These are phyloP conservation scores for Ephemerocybe angulata DNA, from an alignment of 768 basidiomycete genomes.

Conservation along the genomic window DNA sequence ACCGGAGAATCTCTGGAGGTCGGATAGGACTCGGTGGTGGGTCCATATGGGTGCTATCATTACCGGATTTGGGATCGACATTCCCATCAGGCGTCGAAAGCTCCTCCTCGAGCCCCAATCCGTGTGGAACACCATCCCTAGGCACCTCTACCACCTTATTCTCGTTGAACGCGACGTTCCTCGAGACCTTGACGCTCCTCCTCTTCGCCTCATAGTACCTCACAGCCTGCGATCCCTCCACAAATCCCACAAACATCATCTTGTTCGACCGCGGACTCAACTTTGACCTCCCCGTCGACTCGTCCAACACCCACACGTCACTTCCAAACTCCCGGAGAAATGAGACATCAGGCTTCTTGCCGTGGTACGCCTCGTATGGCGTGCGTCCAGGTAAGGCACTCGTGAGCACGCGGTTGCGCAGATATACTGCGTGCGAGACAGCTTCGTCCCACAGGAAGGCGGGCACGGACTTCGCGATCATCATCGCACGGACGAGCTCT, in stretches of 20 bases:
- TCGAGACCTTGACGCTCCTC: constrained; percentile 19
- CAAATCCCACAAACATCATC: constrained; percentile 7
- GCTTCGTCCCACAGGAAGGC: constrained; percentile 34
- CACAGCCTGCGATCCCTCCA: constrained; percentile 20
- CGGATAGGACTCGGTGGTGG: neutral
- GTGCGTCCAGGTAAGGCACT: constrained; percentile 17
- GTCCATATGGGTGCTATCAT: neutral
- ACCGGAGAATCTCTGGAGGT: neutral
- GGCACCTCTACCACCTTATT: constrained; percentile 10
- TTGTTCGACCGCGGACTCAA: constrained; percentile 10
- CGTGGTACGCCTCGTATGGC: constrained; percentile 19
- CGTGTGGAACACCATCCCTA: constrained; percentile 7
- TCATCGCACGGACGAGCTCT: constrained; percentile 29
- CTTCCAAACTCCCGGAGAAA: constrained; percentile 24
- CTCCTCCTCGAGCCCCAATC: neutral
- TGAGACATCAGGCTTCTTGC: constrained; percentile 16
- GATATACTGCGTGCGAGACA: constrained; percentile 25
- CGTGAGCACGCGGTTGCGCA: constrained; percentile 24
- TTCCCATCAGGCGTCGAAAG: neutral
- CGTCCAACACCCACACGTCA: neutral
- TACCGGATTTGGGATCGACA: neutral
- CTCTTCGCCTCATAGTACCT: constrained; percentile 20
- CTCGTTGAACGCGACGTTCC: constrained; percentile 25
- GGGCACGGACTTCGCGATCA: constrained; percentile 28
- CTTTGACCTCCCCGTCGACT: constrained; percentile 2